Base-by-base conservation (phyloP, 163 green algal species). In the Scenedesmus sp. region DNA sequence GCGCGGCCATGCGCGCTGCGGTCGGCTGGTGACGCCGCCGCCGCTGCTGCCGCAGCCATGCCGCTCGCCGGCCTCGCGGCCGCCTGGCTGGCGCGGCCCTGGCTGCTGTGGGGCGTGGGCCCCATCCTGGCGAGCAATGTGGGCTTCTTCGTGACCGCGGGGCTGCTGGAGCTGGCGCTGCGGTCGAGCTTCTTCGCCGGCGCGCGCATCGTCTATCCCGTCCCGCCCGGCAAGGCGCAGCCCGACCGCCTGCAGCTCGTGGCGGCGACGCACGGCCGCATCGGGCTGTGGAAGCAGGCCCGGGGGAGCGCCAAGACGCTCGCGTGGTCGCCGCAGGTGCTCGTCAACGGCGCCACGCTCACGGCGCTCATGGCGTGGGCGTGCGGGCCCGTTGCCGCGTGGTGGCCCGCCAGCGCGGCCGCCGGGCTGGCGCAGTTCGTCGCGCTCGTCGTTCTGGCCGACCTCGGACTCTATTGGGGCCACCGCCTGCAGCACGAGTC, bases 391-490 rank as follows among this genome's bases (percentile, higher is more conserved):
- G 47, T 74, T 3, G 14, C 74, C 11, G 24, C 22, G 4, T 81
- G 74, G 74, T 33, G 34, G 63, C 50, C 74, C 29, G 39, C 6
- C 7, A 26, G 15, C 11, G 34, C 17, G 7, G 15, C 48, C 22
- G 50, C 14, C 42, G 42, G n/a, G 22, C 5, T 63, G 36, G 13
- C 48, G 50, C 74, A 81, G 63, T 60, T 81, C 26, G 4, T 69
- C 24, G 63, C 50, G 10, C 29, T 81, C 34, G 31, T 20, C 5
- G 18, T 81, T 2, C n/a, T 81, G 50, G 50, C 34, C 33, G 74
- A 81, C 54, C 69, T 81, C 60, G 74, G 74, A 9, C n/a, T 74
- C 31, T 81, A 74, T 18, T 81, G 73, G 60, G 73, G 74, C 18
- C 74, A 81, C 63, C 63, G 74, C 5, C 2, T 81, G 4, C 74